Conservation (phyloP, 768 basidiomycete genomes). For the Termitomyces sp. region DNA sequence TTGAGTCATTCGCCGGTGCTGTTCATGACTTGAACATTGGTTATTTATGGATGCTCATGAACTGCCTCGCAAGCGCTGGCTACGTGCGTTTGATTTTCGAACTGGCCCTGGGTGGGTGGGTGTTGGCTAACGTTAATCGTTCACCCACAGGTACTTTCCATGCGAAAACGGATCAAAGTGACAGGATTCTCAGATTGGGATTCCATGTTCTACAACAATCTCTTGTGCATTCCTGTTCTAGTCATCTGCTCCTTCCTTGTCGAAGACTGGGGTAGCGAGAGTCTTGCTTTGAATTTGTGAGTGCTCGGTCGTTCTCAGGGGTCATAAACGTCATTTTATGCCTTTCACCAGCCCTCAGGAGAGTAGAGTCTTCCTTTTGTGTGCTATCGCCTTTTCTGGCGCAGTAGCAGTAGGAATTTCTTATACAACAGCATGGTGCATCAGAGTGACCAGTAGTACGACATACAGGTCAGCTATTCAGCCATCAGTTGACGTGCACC, state of each 20-base stretch:
- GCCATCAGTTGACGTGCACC: background rate
- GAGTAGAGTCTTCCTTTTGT: slow-evolving; percentile 71
- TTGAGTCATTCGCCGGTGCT: slow-evolving; percentile 37
- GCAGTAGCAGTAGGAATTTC: slow-evolving; percentile 97
- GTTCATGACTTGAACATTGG: slow-evolving; percentile 63
- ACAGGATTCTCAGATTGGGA: slow-evolving; percentile 98
- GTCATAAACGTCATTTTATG: background rate
- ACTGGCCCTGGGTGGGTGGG: background rate
- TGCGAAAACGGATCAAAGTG: slow-evolving; percentile 93
- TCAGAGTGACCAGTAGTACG: slow-evolving; percentile 92
- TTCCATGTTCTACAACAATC: slow-evolving; percentile 98
- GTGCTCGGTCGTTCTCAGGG: slow-evolving; percentile 22
- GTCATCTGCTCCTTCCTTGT: slow-evolving; percentile 72
- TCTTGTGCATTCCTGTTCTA: slow-evolving; percentile 90
- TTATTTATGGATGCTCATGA: slow-evolving; percentile 95
- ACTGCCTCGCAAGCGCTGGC: slow-evolving; percentile 84
- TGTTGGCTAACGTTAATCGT: slow-evolving; percentile 1
- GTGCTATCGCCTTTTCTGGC: slow-evolving; percentile 94
- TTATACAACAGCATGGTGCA: slow-evolving; percentile 98
- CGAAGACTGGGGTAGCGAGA: slow-evolving; percentile 86
- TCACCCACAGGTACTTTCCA: slow-evolving; percentile 69
- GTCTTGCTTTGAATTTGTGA: slow-evolving; percentile 83
- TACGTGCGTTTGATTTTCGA: slow-evolving; percentile 55
- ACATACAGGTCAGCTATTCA: slow-evolving; percentile 75
- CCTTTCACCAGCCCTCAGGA: slow-evolving; percentile 64